Evolutionary conservation across 345 rosid species (phyloP).

Genomic region (Gossypium arboreum): DNA sequence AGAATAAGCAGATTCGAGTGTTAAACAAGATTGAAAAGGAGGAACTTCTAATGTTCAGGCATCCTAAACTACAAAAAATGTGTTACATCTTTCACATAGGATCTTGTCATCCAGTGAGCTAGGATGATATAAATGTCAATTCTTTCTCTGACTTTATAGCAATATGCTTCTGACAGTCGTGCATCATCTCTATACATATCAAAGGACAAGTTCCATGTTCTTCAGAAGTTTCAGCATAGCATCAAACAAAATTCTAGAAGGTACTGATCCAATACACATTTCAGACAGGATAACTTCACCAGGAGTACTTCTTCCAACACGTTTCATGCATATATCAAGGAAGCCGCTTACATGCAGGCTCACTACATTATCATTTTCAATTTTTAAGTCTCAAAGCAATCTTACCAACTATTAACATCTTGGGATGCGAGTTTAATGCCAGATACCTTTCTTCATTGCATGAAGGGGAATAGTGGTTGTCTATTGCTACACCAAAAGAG

Average conservation of each 20-base stretch:
- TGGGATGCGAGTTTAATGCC: slow-evolving; percentile 69
- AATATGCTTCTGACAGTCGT: slow-evolving; percentile 3
- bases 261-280: slow-evolving; percentile 18
- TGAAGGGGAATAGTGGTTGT: slow-evolving; percentile 61
- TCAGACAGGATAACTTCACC: slow-evolving; percentile 30
- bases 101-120: slow-evolving; percentile 9
- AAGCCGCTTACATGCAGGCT: slow-evolving; percentile 39
- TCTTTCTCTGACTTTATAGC: slow-evolving; percentile 9
- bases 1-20: background rate
- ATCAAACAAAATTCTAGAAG: slow-evolving; percentile 5
- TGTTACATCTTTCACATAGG: background rate
- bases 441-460: slow-evolving; percentile 88
- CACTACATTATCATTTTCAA: slow-evolving; percentile 52
- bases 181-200: slow-evolving; percentile 6
- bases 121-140: background rate
- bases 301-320: slow-evolving; percentile 32
- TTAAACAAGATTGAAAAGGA: background rate
- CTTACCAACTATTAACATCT: slow-evolving; percentile 92
- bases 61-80: slow-evolving; percentile 1
- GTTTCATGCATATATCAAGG: slow-evolving; percentile 34
- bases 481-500: slow-evolving; percentile 95
- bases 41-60: background rate
- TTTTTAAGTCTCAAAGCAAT: slow-evolving; percentile 70
- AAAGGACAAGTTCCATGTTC: background rate
- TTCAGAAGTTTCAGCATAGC: slow-evolving; percentile 4